Evolutionary conservation across 257 asterid genomes (phyloP), one percentile per base, ranked within the genome.

Genomic region (Solanum piurae): DNA sequence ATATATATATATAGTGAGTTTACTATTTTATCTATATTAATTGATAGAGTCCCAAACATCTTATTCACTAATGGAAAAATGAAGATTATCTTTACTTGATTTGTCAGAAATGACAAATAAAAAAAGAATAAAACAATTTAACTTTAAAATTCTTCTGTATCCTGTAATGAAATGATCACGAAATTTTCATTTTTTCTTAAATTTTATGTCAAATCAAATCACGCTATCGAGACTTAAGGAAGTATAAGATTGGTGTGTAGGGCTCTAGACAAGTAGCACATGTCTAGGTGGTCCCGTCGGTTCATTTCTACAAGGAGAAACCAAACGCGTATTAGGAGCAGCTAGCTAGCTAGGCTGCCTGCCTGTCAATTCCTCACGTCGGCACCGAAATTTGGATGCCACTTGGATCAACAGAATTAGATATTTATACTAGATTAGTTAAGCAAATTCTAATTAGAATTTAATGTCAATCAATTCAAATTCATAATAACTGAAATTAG

Each of bases 141-240:
- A 49, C 3, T 49, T 49, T 49, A 49, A 49, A 49, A 16, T 49
- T 49, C 0, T 5, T 18, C 0, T 2, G 3, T 5, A 16, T 14
- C 23, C 20, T 18, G 2, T 49, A 49, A 49, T 49, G 23, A 49
- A 16, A 49, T 49, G 3, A 49, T 49, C 9, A 49, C 0, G 1
- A 0, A 46, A 46, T 12, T 12, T 46, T 12, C 2, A 13, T 5
- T 49, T 5, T 5, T 49, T 16, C 0, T 5, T 0, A 49, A 49
- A 49, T 49, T 49, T 49, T 49, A 8, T 49, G 3, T 49, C 11
- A 20, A 55, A 20, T 1, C 10, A 52, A 52, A 52, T 52, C 3
- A 52, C 60, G 21, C 8, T 14, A 18, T 52, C 10, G n/a, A 55
- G 21, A 20, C 4, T 6, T n/a, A 25, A 20, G 2, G 64, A 20